phyloP scores from a whole-genome alignment of 2,329 filamentous ascomycete genomes.

The Colletotrichum neosansevieriae region DNA sequence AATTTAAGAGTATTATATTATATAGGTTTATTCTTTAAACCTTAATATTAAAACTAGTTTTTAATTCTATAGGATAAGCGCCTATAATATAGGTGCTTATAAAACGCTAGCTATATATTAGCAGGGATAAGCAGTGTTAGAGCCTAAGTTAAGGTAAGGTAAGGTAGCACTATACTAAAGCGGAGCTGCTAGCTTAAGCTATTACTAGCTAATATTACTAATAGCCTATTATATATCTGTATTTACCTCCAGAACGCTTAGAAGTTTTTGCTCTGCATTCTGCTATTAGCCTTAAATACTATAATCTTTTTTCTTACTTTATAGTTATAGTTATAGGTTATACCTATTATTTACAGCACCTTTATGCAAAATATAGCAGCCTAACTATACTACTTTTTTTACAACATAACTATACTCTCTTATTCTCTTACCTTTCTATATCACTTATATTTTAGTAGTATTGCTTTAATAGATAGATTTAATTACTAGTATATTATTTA shows the following conservation, averaged over 20 bases:
- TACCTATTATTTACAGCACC: background rate
- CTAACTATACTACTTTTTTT: background rate
- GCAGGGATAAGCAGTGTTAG: background rate
- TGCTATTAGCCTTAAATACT: background rate
- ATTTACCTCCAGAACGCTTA: background rate
- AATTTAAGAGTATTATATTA: background rate
- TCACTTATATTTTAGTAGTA: background rate
- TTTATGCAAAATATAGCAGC: background rate
- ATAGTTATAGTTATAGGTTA: background rate
- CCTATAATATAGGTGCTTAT: background rate
- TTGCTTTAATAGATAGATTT: background rate
- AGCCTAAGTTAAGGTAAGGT: background rate
- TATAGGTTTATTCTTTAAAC: background rate
- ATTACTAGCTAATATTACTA: background rate
- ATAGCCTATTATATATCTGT: background rate
- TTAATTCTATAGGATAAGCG: background rate
- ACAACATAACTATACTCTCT: background rate
- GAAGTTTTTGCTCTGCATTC: background rate
- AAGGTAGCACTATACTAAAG: background rate
- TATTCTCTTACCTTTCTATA: background rate
- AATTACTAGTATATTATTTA: background rate
- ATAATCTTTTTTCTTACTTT: background rate
- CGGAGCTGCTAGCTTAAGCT: background rate
- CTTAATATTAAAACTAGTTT: background rate
- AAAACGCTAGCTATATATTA: background rate